phyloP scores from a whole-genome alignment of 2,329 filamentous ascomycete species.

The Fusarium mundagurra region DNA sequence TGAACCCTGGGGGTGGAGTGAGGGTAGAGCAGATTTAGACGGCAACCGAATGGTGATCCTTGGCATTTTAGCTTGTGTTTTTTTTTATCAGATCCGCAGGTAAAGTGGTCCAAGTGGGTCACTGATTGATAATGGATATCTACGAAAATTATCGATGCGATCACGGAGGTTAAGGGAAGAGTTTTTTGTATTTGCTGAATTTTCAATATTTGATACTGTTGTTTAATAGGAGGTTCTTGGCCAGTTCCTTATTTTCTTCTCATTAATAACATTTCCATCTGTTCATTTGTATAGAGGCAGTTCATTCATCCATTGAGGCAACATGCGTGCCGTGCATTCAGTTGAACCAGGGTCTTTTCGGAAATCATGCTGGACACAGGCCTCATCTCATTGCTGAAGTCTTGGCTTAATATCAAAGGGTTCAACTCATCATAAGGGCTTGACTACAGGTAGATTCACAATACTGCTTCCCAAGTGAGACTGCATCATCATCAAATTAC shows the following conservation, averaged over 20 bases:
- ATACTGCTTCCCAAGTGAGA: neutral
- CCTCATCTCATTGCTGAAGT: slow-evolving; percentile 7
- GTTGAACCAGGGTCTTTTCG: slow-evolving; percentile 12
- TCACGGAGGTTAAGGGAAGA: slow-evolving; percentile 11
- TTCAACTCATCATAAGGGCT: neutral
- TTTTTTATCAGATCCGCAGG: slow-evolving; percentile 36
- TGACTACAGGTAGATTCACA: too few species aligned
- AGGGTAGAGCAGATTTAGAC: slow-evolving; percentile 15
- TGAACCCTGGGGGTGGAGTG: slow-evolving; percentile 27
- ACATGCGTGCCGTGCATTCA: neutral
- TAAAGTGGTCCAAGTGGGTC: slow-evolving; percentile 15
- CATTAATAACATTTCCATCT: too few species aligned
- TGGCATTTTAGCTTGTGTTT: slow-evolving; percentile 29
- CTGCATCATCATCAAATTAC: neutral
- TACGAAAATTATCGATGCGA: slow-evolving; percentile 10
- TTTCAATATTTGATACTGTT: neutral
- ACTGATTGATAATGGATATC: slow-evolving; percentile 35
- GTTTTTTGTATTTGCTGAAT: neutral
- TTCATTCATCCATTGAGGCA: neutral
- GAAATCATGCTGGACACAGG: slow-evolving; percentile 8
- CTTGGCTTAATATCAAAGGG: neutral
- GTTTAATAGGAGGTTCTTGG: neutral
- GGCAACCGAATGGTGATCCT: slow-evolving; percentile 28
- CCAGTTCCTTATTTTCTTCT: neutral
- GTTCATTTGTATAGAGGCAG: neutral